Conservation (phyloP, 1,139 yeast genomes). For the Suhomyces maxii region DNA sequence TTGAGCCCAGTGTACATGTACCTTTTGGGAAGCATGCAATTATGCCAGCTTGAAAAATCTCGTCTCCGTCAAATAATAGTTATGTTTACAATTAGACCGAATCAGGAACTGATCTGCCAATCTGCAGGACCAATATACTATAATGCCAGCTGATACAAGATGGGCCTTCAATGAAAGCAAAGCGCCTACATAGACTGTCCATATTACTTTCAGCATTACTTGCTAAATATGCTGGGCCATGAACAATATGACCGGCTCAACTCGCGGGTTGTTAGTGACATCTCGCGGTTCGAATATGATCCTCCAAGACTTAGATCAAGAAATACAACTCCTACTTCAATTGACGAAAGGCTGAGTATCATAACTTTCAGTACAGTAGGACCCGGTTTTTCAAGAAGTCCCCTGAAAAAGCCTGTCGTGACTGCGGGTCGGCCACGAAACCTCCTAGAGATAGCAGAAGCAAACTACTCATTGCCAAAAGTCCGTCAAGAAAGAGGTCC, state of each 20-base stretch:
- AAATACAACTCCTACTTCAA: conserved; percentile 18
- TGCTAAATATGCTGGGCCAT: conserved; percentile 3
- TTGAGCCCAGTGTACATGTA: too few relatives aligned
- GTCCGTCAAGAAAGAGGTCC: conserved; percentile 7
- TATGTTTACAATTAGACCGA: conserved; percentile 6
- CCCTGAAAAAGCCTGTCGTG: conserved; percentile 5
- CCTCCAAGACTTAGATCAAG: conserved; percentile 16
- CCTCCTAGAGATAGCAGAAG: conserved; percentile 11
- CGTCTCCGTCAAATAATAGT: neutral
- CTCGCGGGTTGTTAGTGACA: conserved; percentile 16
- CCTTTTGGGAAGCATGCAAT: neutral
- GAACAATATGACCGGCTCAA: conserved; percentile 10
- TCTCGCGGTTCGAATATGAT: conserved; percentile 20
- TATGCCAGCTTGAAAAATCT: neutral
- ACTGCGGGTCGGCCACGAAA: conserved; percentile 4
- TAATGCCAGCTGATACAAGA: neutral
- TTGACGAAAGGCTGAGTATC: conserved; percentile 12
- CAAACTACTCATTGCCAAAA: conserved; percentile 3
- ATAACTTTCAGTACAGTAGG: conserved; percentile 13
- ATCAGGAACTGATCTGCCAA: conserved; percentile 1
- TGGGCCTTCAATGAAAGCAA: neutral
- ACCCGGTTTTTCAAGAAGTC: conserved; percentile 1
- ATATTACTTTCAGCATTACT: too few relatives aligned
- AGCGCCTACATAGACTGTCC: neutral
- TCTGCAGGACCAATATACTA: neutral